These are phyloP conservation scores for Conoideocrella luteorostrata DNA, from an alignment of 2,329 filamentous ascomycete genomes.

Conservation along the genomic window DNA sequence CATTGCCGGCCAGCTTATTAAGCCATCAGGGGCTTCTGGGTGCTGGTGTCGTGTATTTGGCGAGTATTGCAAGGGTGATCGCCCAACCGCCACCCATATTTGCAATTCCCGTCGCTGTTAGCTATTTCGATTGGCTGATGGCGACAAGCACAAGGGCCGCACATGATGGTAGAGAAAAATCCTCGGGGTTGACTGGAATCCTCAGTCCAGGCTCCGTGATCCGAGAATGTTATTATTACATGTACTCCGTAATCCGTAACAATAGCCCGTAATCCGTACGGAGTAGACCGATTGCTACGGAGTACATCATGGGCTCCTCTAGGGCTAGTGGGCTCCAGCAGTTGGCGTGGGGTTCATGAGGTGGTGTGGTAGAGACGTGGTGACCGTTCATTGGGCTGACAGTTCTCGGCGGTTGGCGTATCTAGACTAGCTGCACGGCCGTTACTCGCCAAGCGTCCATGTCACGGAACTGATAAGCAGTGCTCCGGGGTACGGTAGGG, in stretches of 20 bases:
- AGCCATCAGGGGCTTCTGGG: neutral
- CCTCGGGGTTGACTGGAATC: neutral
- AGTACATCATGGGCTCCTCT: too few relatives aligned
- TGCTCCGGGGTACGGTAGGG: constrained; percentile 1
- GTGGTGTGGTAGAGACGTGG: constrained; percentile 29
- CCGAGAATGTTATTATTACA: constrained; percentile 3
- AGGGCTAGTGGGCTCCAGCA: constrained; percentile 17
- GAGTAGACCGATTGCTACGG: too few relatives aligned
- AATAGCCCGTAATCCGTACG: too few relatives aligned
- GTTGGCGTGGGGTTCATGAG: constrained; percentile 17
- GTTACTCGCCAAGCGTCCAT: constrained; percentile 5
- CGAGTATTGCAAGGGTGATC: neutral
- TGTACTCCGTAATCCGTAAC: neutral
- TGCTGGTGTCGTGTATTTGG: too few relatives aligned
- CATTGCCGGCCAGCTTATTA: neutral
- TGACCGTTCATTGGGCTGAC: constrained; percentile 26
- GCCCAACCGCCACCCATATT: too few relatives aligned
- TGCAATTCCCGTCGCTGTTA: neutral
- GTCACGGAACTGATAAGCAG: constrained; percentile 7
- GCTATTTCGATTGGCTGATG: neutral
- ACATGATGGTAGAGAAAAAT: neutral
- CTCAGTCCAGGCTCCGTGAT: constrained; percentile 9
- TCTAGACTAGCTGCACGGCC: constrained; percentile 2
- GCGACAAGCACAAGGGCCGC: neutral
- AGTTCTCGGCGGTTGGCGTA: constrained; percentile 7